phyloP scores from a whole-genome alignment of 1,284 basidiomycete species.

The Trichosporon faecale region DNA sequence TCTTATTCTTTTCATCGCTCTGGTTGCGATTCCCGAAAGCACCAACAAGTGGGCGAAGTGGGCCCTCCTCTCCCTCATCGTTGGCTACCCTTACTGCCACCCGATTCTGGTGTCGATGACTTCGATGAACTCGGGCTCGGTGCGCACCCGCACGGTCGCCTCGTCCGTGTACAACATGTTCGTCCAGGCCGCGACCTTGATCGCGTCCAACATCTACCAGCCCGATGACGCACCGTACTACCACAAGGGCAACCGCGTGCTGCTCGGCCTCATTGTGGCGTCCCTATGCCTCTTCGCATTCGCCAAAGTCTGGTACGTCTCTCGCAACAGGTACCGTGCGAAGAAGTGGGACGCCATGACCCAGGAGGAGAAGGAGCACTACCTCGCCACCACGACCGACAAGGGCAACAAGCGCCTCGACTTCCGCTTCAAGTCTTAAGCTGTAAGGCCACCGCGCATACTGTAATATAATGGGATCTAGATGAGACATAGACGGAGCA shows the following conservation, averaged over 20 bases:
- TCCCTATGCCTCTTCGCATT: constrained; percentile 28
- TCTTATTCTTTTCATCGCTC: constrained; percentile 33
- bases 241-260: constrained; percentile 38
- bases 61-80: constrained; percentile 24
- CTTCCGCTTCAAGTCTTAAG: constrained; percentile 17
- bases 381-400: constrained; percentile 34
- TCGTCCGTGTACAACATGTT: constrained; percentile 44
- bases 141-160: constrained; percentile 43
- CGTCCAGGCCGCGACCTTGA: constrained; percentile 36
- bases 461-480: background rate
- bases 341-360: constrained; percentile 36
- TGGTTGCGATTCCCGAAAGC: constrained; percentile 29
- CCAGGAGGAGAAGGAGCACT: constrained; percentile 29
- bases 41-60: constrained; percentile 29
- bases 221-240: constrained; percentile 35
- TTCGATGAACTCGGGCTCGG: constrained; percentile 39
- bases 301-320: constrained; percentile 30
- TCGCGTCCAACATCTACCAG: constrained; percentile 42
- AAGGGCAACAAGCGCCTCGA: constrained; percentile 35
- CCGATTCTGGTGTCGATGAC: constrained; percentile 37
- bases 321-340: constrained; percentile 32
- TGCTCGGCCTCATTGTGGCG: constrained; percentile 33
- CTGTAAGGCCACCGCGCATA: background rate
- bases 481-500: background rate
- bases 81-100: constrained; percentile 31